Evolutionary conservation across 148 eudicot species (phyloP).

Genomic region (Spergularia bocconei): DNA sequence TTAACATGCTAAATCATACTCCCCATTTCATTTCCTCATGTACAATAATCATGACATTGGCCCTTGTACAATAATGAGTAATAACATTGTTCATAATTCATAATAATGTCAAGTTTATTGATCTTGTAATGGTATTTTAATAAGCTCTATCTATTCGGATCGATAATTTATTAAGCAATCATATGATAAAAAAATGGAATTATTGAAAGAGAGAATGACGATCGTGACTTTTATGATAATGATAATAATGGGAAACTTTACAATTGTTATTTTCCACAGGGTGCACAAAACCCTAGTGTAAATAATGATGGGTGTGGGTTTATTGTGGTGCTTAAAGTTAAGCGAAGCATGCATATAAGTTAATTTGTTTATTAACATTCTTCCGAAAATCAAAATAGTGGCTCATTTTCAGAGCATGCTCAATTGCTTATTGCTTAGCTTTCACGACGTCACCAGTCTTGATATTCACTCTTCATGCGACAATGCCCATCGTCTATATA

Average conservation of each 20-base stretch:
- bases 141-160: too few species aligned
- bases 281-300: constrained; percentile 28
- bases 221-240: constrained; percentile 5
- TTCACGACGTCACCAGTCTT: constrained; percentile 20
- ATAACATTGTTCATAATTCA: too few species aligned
- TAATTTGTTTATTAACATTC: constrained; percentile 7
- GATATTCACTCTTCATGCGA: constrained; percentile 14
- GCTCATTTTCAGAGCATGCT: constrained; percentile 28
- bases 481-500: too few species aligned
- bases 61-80: neutral
- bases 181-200: constrained; percentile 18
- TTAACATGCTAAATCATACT: neutral
- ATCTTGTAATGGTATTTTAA: neutral
- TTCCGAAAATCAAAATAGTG: neutral
- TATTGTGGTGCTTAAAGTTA: neutral
- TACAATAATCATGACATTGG: neutral
- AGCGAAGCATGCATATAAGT: constrained; percentile 12
- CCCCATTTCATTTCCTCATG: neutral
- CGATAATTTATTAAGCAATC: constrained; percentile 16
- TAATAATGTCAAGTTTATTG: neutral
- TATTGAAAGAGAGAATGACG: constrained; percentile 17
- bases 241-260: neutral
- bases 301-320: constrained; percentile 27
- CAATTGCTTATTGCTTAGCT: constrained; percentile 18
- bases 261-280: neutral